Evolutionary conservation across 208 protist genomes (phyloP).

Genomic region (Crithidia sp.): DNA sequence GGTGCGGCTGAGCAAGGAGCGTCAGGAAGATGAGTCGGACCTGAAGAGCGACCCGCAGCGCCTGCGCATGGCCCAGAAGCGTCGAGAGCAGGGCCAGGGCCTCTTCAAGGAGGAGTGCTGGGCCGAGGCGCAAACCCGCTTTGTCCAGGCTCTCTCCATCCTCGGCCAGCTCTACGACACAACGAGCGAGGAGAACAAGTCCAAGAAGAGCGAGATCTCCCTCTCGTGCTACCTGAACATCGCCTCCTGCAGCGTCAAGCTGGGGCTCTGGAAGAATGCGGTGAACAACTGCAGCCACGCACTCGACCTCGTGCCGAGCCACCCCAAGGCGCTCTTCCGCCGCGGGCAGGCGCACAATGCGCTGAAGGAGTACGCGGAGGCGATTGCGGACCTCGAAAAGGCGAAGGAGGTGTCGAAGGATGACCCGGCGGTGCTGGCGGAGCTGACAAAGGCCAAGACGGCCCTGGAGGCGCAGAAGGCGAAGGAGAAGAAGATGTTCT

Average conservation of each 20-base stretch:
- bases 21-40: slow-evolving; percentile 53
- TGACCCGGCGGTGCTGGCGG: slow-evolving; percentile 53
- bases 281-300: slow-evolving; percentile 75
- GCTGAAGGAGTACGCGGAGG: slow-evolving; percentile 60
- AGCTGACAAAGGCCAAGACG: slow-evolving; percentile 43
- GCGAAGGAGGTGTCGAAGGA: slow-evolving; percentile 43
- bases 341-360: slow-evolving; percentile 61
- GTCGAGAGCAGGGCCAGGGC: slow-evolving; percentile 69
- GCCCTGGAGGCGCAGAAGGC: slow-evolving; percentile 45
- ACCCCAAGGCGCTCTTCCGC: slow-evolving; percentile 75
- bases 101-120: slow-evolving; percentile 80
- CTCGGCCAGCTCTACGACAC: slow-evolving; percentile 75
- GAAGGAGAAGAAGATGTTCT: slow-evolving; percentile 72
- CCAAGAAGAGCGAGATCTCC: slow-evolving; percentile 53
- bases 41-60: slow-evolving; percentile 83
- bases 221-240: slow-evolving; percentile 88
- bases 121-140: slow-evolving; percentile 70
- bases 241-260: slow-evolving; percentile 72
- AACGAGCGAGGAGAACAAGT: slow-evolving; percentile 55
- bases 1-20: slow-evolving; percentile 47
- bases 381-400: slow-evolving; percentile 52
- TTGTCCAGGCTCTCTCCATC: slow-evolving; percentile 72
- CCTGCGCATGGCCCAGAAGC: slow-evolving; percentile 65
- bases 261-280: slow-evolving; percentile 62
- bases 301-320: slow-evolving; percentile 50